Evolutionary conservation across 495 filamentous ascomycete species (phyloP).

Genomic region (Penicillium cataractarum): DNA sequence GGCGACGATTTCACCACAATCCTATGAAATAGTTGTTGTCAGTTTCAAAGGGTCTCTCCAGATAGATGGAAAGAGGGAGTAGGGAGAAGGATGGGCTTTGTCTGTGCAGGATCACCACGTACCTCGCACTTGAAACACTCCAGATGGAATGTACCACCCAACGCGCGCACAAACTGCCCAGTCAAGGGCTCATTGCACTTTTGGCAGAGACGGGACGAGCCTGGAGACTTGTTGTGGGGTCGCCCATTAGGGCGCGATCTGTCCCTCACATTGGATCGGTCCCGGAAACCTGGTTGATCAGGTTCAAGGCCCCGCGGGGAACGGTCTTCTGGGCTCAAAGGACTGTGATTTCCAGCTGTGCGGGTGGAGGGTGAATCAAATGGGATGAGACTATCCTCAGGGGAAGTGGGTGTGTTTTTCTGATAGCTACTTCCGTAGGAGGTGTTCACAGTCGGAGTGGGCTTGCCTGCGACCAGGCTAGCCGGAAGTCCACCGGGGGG

Average conservation of each 20-base stretch:
- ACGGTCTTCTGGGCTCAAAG: conserved; percentile 39
- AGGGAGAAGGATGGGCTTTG: background rate
- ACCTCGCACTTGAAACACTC: conserved; percentile 98
- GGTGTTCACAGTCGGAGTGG: conserved; percentile 46
- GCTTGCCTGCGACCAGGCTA: conserved; percentile 54
- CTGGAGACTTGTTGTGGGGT: conserved; percentile 45
- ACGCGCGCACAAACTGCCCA: conserved; percentile 92
- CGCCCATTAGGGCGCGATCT: conserved; percentile 51
- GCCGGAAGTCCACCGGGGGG: conserved; percentile 52
- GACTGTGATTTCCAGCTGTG: conserved; percentile 35
- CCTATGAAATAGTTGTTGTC: conserved; percentile 54
- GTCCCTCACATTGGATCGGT: conserved; percentile 43
- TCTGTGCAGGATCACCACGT: conserved; percentile 42
- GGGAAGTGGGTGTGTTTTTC: conserved; percentile 50
- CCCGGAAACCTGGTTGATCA: conserved; percentile 42
- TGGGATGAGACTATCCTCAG: conserved; percentile 47
- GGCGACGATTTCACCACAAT: conserved; percentile 94
- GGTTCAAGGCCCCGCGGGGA: conserved; percentile 39
- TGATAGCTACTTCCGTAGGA: conserved; percentile 42
- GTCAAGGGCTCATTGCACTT: conserved; percentile 86
- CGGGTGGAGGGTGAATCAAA: conserved; percentile 49
- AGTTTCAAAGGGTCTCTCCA: background rate
- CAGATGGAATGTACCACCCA: conserved; percentile 91
- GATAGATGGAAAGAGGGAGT: background rate
- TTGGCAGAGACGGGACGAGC: conserved; percentile 68